Conservation (phyloP, 805 yeast species). For the Myxozyma geophila region DNA sequence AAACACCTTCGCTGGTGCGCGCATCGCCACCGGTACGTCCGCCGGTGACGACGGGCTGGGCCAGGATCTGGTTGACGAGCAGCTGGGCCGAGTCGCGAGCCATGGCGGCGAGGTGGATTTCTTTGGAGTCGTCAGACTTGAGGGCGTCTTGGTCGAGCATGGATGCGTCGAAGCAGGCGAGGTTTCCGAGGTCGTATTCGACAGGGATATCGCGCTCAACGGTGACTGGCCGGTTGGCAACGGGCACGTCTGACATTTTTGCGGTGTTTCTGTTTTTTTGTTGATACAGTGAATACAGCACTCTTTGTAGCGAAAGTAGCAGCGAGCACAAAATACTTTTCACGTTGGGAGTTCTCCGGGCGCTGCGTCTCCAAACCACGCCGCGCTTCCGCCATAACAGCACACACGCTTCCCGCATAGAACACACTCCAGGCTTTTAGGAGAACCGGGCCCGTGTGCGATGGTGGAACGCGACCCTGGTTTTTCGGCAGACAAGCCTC, state of each 20-base stretch:
- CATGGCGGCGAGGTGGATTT: conserved; percentile 62
- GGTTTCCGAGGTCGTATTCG: conserved; percentile 84
- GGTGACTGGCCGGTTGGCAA: conserved; percentile 62
- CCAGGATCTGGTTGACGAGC: conserved; percentile 84
- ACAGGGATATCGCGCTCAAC: conserved; percentile 93
- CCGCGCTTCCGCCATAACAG: background rate
- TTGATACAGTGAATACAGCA: background rate
- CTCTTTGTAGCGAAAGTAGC: background rate
- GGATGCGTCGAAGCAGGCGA: conserved; percentile 87
- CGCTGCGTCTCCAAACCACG: background rate
- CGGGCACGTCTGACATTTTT: conserved; percentile 9
- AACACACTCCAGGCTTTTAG: background rate
- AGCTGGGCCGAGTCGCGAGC: conserved; percentile 94
- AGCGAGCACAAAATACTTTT: background rate
- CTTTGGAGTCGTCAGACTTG: conserved; percentile 57
- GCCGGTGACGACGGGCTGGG: conserved; percentile 86
- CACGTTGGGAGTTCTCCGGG: conserved; percentile 8
- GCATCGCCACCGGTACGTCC: conserved; percentile 68
- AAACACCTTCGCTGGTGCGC: conserved; percentile 69
- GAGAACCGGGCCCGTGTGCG: conserved; percentile 16
- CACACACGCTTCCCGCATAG: background rate
- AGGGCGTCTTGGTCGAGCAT: conserved; percentile 66
- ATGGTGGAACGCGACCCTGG: conserved; percentile 6
- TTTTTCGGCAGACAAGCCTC: conserved; percentile 10
- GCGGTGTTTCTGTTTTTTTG: background rate